Evolutionary conservation across 495 filamentous ascomycete genomes (phyloP).

Genomic region (Aspergillus taichungensis): DNA sequence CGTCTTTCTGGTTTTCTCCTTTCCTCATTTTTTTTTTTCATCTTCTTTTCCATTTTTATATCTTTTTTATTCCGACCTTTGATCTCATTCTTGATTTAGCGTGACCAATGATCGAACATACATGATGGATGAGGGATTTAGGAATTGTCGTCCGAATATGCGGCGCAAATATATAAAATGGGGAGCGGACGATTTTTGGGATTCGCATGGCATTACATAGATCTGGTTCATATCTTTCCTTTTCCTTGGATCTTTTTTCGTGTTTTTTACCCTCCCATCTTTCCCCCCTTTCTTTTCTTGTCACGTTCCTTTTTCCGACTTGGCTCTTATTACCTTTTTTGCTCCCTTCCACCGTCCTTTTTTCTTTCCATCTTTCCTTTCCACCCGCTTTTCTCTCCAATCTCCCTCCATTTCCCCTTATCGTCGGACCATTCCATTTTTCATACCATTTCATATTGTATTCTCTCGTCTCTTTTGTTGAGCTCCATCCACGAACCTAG

Average conservation of each 20-base stretch:
- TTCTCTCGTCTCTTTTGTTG: slow-evolving; percentile 32
- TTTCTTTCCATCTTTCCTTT: slow-evolving; percentile 8
- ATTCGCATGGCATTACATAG: slow-evolving; percentile 42
- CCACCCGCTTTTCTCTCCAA: slow-evolving; percentile 3
- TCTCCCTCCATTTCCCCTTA: not conserved
- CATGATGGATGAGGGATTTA: slow-evolving; percentile 39
- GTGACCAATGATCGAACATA: slow-evolving; percentile 44
- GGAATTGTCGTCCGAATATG: slow-evolving; percentile 32
- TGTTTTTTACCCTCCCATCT: slow-evolving; percentile 8
- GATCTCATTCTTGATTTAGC: slow-evolving; percentile 41
- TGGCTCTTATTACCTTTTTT: slow-evolving; percentile 1
- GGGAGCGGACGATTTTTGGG: slow-evolving; percentile 37
- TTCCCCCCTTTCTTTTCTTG: slow-evolving; percentile 2
- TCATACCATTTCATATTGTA: slow-evolving; percentile 8
- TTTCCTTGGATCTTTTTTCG: slow-evolving; percentile 7
- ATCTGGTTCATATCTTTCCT: slow-evolving; percentile 35
- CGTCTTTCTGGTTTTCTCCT: not conserved
- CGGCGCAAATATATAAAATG: slow-evolving; percentile 41
- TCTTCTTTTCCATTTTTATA: slow-evolving; percentile 2
- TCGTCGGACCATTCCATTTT: not conserved
- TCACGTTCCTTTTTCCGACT: slow-evolving; percentile 11
- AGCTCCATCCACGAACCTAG: slow-evolving; percentile 28
- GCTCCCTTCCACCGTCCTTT: slow-evolving; percentile 8
- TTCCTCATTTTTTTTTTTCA: not conserved
- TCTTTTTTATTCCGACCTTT: slow-evolving; percentile 8